Base-by-base conservation (phyloP, 306 rosid species). In the peach (Prunus persica) region DNA sequence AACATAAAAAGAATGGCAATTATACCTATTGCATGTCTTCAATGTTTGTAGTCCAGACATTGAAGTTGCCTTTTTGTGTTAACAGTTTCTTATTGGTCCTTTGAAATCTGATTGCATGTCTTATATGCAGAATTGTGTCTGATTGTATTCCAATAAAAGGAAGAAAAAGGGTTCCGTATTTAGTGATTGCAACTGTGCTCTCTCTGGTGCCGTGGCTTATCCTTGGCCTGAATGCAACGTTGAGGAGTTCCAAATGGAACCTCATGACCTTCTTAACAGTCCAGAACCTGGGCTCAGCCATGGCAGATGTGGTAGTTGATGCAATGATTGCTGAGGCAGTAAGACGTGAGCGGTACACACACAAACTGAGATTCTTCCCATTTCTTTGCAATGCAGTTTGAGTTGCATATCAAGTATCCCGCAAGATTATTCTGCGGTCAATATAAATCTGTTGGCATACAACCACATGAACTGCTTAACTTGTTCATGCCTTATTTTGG, bases 291-390 rank as follows among this genome's bases (percentile, higher is more conserved):
- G 97, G 97, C 52, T 84, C 97, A 67, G 97, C 96, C 54, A 92
- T 90, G 93, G 97, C 97, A 12, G 97, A 88, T 84, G 97, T 92
- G n/a, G 96, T 92, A 64, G 80, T 92, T 73, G 97, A 92, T 82
- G 97, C 97, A 78, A 92, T 92, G 97, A 88, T 90, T 76, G 97
- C 97, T 16, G 97, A 92, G 82, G 96, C 97, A 65, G 96, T 84
- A 68, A 80, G 97, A 87, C 49, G 70, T 74, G 96, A 92, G 61
- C 76, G 80, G 97, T 92, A 84, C 73, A 89, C 80, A 49, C 74
- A 56, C 82, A 60, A 57, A 28, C 65, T 63, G 43, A 74, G 64
- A 86, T 75, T 72, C 52, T 56, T 68, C 81, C 30, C 57, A 69
- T 55, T 47, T 57, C 22, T 11, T 45, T 58, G 12, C 69, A 30